Conservation (phyloP, 2,329 filamentous ascomycete genomes). For the Parastagonospora avenae region DNA sequence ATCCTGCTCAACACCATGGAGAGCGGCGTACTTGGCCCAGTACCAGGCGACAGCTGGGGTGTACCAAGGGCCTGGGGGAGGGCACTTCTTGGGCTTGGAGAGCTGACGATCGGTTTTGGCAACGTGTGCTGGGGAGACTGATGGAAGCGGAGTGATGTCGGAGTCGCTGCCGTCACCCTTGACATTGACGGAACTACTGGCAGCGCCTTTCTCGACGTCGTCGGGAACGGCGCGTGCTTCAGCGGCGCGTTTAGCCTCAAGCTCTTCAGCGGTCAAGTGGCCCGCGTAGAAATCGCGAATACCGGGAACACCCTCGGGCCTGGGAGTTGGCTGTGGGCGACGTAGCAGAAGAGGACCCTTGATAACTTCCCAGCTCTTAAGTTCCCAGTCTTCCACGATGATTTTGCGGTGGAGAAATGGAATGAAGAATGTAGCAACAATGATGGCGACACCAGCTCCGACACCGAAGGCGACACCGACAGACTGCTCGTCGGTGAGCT, state of each 20-base stretch:
- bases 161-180: conserved; percentile 20
- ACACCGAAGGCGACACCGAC: conserved; percentile 61
- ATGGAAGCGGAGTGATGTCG: conserved; percentile 21
- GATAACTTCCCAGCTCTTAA: conserved; percentile 61
- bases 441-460: conserved; percentile 56
- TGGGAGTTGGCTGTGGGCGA: conserved; percentile 38
- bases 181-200: conserved; percentile 3
- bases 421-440: conserved; percentile 61
- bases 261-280: conserved; percentile 60
- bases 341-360: conserved; percentile 60
- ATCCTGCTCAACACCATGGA: conserved; percentile 53
- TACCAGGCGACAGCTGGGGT: conserved; percentile 51
- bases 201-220: conserved; percentile 34
- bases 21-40: conserved; percentile 52
- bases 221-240: conserved; percentile 16
- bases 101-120: conserved; percentile 10
- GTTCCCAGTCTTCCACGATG: conserved; percentile 65
- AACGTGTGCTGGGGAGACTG: not conserved
- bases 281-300: conserved; percentile 64
- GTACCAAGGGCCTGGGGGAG: conserved; percentile 52
- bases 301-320: conserved; percentile 49
- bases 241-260: conserved; percentile 42
- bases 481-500: conserved; percentile 56
- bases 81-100: conserved; percentile 24
- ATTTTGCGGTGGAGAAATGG: conserved; percentile 65